These are phyloP conservation scores for Nannizziopsis barbatae DNA, from an alignment of 2,329 filamentous ascomycete species.

Conservation along the genomic window DNA sequence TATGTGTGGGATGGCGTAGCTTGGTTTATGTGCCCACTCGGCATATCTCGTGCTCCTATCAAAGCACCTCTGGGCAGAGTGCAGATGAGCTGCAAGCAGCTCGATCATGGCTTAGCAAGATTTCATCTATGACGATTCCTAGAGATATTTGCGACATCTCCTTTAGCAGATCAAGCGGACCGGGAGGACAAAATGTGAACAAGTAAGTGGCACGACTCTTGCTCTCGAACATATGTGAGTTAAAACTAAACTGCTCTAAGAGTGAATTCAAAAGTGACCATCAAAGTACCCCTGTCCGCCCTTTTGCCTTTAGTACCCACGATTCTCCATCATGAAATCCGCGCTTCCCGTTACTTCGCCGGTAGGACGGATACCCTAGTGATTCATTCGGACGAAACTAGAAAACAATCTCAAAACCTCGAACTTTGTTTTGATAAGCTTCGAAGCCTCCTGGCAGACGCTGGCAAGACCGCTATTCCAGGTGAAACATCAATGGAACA, in stretches of 20 bases:
- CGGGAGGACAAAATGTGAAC: slow-evolving; percentile 58
- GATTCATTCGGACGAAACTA: slow-evolving; percentile 53
- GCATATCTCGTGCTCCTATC: background rate
- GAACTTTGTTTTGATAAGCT: slow-evolving; percentile 49
- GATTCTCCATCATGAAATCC: slow-evolving; percentile 43
- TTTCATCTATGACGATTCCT: slow-evolving; percentile 46
- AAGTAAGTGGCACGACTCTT: slow-evolving; percentile 38
- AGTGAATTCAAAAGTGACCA: slow-evolving; percentile 56
- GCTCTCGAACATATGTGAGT: background rate
- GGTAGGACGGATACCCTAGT: slow-evolving; percentile 44
- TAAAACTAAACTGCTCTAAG: slow-evolving; percentile 27
- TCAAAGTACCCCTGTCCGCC: slow-evolving; percentile 44
- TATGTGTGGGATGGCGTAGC: background rate
- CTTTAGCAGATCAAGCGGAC: slow-evolving; percentile 54
- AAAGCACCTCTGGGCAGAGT: slow-evolving; percentile 13
- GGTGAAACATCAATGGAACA: slow-evolving; percentile 51
- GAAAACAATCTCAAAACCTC: slow-evolving; percentile 51
- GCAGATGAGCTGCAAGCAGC: slow-evolving; percentile 34
- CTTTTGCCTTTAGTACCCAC: slow-evolving; percentile 46
- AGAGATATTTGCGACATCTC: slow-evolving; percentile 46
- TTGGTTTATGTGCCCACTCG: background rate
- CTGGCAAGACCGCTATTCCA: slow-evolving; percentile 42
- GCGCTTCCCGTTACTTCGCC: slow-evolving; percentile 45
- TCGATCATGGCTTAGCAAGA: slow-evolving; percentile 46
- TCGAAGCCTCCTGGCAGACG: slow-evolving; percentile 42